Evolutionary conservation across 2,329 filamentous ascomycete species (phyloP), one percentile per base, ranked within the genome.

Genomic region (Mariannaea sp.): DNA sequence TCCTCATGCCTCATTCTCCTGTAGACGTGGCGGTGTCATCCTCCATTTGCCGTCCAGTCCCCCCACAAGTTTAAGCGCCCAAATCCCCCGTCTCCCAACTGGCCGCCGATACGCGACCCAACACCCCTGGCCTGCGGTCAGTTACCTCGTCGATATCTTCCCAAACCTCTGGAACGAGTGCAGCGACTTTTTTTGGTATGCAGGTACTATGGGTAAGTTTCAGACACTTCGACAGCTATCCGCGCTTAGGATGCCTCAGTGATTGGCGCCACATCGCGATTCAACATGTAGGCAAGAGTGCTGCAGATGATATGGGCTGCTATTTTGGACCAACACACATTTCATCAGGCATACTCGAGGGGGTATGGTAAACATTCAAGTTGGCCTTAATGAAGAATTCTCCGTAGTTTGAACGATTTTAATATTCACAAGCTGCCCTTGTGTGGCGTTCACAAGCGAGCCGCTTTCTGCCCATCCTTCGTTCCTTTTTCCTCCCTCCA

Each of bases 61-160:
- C 60, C 59, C 63, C 64, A 65, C 63, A 50, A 52, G 53, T 56
- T 43, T 66, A 66, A 66, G 64, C 63, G 64, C 64, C 58, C 58
- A 58, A 53, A 53, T 46, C 39, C 46, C 55, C 53, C 51, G 40
- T 43, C 42, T 55, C 49, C 10, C 36, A 27, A 46, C 41, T 40
- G 49, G 42, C 53, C 49, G 38, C 53, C 43, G 50, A 47, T 46
- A 46, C n/a, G 19, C n/a, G 47, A 39, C 43, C 46, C 39, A 36
- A 49, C 22, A 30, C 33, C 30, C 47, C 26, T 36, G 10, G 45
- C 39, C 8, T 16, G 36, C 41, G 39, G 24, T 51, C 55, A 52
- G 51, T 52, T 42, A 49, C 45, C 48, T 39, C 47, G 38, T 42
- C 30, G 36, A 52, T 35, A 52, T 53, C 53, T 43, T 64, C 60